Evolutionary conservation across 257 asterid species (phyloP), one percentile per base, ranked within the genome.

Genomic region (Capsicum chinense): DNA sequence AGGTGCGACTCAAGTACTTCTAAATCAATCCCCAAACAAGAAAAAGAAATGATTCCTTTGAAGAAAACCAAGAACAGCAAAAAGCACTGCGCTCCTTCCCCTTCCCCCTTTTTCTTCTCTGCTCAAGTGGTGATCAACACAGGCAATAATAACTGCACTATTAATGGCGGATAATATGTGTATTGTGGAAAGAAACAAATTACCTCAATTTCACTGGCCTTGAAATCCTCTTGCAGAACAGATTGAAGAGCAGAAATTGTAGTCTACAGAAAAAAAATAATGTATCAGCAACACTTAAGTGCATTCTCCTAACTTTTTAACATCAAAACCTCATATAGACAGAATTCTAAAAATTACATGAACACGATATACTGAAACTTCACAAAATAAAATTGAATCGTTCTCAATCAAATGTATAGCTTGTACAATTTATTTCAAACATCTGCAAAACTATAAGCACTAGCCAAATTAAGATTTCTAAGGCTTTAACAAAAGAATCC

Each of bases 131-230:
- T 73, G 7, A 74, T 21, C 56, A 80, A 19, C 73, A 59, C 19
- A 19, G 62, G 42, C 17, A 57, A 50, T n/a, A 42, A 3, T 73
- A 12, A 37, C 19, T 16, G 79, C 35, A 71, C 54, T 21, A 70
- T 21, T 68, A 54, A 44, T 39, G 63, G 39, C 11, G 5, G 47
- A 50, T 33, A 11, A 58, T 42, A 52, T 3, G 35, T 26, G 33
- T 26, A 26, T 26, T 26, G 33, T 33, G 52, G 64, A 63, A 13
- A 17, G 5, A 66, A 62, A 83, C 76, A 59, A 85, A 8, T 59
- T 92, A 95, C 99, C 99, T 96, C 99, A 83, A 96, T 96, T 88
- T 96, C 99, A 88, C 90, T 96, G 85, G 99, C 98, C 92, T 94
- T 96, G 89, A 95, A 95, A 90, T 95, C 99, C 87, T 96, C 99